Evolutionary conservation across 2,329 filamentous ascomycete species (phyloP).

Genomic region (Hymenoscyphus fructigenus): DNA sequence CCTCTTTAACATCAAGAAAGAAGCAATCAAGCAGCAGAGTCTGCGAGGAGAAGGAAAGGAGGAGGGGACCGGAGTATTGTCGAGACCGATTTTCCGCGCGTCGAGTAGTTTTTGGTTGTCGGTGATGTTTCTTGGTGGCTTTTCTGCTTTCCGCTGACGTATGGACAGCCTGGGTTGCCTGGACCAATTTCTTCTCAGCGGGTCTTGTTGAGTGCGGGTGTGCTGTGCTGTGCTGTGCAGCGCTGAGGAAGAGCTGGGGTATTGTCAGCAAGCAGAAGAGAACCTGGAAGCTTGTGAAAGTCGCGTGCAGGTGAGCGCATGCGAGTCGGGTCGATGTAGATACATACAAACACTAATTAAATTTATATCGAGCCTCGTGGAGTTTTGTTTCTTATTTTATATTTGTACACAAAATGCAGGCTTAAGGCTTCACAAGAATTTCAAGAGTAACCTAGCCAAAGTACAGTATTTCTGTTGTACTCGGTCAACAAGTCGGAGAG

Average conservation of each 20-base stretch:
- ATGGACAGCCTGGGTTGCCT: slow-evolving; percentile 11
- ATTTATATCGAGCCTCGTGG: neutral
- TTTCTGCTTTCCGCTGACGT: slow-evolving; percentile 22
- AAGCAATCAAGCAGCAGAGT: neutral
- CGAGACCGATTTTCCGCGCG: slow-evolving; percentile 1
- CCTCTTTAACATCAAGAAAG: slow-evolving; percentile 12
- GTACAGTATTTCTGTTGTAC: neutral
- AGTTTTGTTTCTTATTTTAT: neutral
- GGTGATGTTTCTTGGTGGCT: slow-evolving; percentile 7
- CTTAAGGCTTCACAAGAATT: neutral
- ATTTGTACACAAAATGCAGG: neutral
- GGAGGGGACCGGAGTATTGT: neutral
- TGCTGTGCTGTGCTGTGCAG: neutral
- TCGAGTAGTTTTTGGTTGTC: neutral
- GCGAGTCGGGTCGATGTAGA: neutral
- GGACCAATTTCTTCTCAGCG: slow-evolving; percentile 9
- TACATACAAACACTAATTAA: neutral
- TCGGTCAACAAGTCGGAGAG: neutral
- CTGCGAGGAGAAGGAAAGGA: neutral
- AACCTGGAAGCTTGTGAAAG: slow-evolving; percentile 15
- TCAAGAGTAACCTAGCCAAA: neutral
- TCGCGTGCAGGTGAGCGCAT: slow-evolving; percentile 2
- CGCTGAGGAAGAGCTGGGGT: neutral
- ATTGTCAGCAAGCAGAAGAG: neutral
- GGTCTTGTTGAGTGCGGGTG: neutral